Percentiles rank a stretch among this genome's conserved stretches.
These are phyloP conservation scores for Saturnispora gosingensis DNA, from an alignment of 805 yeast species.

Conservation along the genomic window DNA sequence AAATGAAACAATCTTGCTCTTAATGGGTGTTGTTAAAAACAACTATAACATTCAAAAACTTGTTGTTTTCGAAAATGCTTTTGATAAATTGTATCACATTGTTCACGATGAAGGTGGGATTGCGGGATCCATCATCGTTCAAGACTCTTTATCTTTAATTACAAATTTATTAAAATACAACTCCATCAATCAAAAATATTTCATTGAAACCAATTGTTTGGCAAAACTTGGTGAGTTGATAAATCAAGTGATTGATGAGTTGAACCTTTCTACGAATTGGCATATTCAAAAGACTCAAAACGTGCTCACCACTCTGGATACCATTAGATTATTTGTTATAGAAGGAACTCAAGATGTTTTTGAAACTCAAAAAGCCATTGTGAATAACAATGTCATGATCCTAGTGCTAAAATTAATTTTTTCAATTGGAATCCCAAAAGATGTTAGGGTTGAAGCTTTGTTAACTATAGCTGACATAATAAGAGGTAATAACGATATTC, in stretches of 20 bases:
- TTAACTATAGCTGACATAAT: slow-evolving; percentile 72
- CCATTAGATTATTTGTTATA: slow-evolving; percentile 60
- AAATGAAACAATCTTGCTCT: slow-evolving; percentile 75
- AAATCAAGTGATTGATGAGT: slow-evolving; percentile 36
- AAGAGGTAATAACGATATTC: slow-evolving; percentile 55
- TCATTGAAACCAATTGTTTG: slow-evolving; percentile 76
- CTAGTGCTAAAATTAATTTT: slow-evolving; percentile 64
- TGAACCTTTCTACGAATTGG: slow-evolving; percentile 44
- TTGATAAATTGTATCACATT: slow-evolving; percentile 71
- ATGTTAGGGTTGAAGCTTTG: slow-evolving; percentile 59
- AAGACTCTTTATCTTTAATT: slow-evolving; percentile 74
- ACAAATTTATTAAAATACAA: slow-evolving; percentile 69
- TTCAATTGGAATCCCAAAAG: slow-evolving; percentile 51
- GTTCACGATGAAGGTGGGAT: slow-evolving; percentile 83
- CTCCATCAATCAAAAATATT: slow-evolving; percentile 81
- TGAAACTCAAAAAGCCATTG: slow-evolving; percentile 52
- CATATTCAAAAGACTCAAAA: slow-evolving; percentile 67
- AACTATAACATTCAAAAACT: slow-evolving; percentile 83
- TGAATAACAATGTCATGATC: slow-evolving; percentile 53
- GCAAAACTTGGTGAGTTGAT: slow-evolving; percentile 55
- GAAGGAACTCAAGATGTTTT: slow-evolving; percentile 62
- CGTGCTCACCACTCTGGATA: slow-evolving; percentile 56
- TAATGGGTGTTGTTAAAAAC: slow-evolving; percentile 73
- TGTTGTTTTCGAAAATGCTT: slow-evolving; percentile 90
- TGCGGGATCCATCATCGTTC: slow-evolving; percentile 81